Evolutionary conservation across 768 basidiomycete genomes (phyloP).

Genomic region (Daedalea quercina): DNA sequence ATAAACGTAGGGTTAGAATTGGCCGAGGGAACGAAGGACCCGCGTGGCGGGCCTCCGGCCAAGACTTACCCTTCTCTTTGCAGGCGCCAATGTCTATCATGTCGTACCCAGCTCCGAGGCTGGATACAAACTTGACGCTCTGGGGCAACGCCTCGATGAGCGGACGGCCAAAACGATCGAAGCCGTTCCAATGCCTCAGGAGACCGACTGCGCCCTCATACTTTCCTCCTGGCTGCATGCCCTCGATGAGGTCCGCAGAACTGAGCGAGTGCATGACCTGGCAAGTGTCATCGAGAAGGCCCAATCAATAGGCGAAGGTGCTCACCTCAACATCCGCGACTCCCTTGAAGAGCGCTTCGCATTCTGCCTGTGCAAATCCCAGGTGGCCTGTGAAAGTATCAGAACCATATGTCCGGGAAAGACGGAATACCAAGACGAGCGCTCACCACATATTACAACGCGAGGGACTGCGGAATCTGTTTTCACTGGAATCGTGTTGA

Average conservation of each 20-base stretch:
- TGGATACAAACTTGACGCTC: conserved; percentile 77
- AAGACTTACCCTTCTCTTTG: conserved; percentile 51
- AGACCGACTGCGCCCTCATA: conserved; percentile 69
- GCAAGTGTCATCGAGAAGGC: background rate
- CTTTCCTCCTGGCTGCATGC: conserved; percentile 57
- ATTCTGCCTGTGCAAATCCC: conserved; percentile 76
- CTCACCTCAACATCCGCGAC: conserved; percentile 76
- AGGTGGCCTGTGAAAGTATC: conserved; percentile 38
- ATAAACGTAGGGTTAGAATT: background rate
- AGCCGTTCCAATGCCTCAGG: conserved; percentile 65
- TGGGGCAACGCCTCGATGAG: conserved; percentile 62
- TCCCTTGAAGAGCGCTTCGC: conserved; percentile 52
- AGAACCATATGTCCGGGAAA: background rate
- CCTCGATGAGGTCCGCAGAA: conserved; percentile 54
- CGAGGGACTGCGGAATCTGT: background rate
- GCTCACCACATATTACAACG: conserved; percentile 16
- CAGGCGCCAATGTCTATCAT: conserved; percentile 73
- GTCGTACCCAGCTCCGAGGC: conserved; percentile 91
- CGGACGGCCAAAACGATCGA: conserved; percentile 79
- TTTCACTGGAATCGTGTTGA: background rate
- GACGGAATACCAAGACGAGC: background rate
- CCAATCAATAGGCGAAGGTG: conserved; percentile 5
- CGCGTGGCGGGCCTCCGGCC: background rate
- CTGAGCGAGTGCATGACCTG: conserved; percentile 14
- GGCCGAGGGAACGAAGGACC: no score